These are phyloP conservation scores for Neurospora sp. DNA, from an alignment of 495 filamentous ascomycete species.

Conservation along the genomic window DNA sequence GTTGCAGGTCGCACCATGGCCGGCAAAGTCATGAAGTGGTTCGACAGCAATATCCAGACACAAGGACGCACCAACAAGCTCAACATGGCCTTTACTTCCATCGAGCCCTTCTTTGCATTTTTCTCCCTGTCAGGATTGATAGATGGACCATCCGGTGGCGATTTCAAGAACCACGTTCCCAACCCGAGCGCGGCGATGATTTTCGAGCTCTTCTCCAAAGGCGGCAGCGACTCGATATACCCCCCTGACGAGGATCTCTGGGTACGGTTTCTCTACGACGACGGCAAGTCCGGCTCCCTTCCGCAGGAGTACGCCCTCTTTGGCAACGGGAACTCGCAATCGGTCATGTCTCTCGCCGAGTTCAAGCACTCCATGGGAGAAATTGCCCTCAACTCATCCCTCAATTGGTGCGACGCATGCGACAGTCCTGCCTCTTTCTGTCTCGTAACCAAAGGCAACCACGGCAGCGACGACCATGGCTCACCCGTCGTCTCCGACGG, in stretches of 20 bases:
- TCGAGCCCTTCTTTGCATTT: constrained; percentile 33
- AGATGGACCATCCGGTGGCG: constrained; percentile 3
- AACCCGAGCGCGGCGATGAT: constrained; percentile 29
- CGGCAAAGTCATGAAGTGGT: constrained; percentile 15
- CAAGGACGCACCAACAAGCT: constrained; percentile 23
- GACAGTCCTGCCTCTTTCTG: constrained; percentile 20
- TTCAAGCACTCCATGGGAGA: constrained; percentile 16
- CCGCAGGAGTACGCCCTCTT: constrained; percentile 23
- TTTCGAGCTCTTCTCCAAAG: constrained; percentile 33
- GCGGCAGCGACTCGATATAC: constrained; percentile 9
- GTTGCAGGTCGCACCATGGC: constrained; percentile 34
- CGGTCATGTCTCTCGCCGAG: constrained; percentile 14
- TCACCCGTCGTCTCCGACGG: constrained; percentile 3
- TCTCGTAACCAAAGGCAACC: background rate
- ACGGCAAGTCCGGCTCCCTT: constrained; percentile 12
- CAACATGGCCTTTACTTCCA: constrained; percentile 30
- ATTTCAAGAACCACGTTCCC: constrained; percentile 23
- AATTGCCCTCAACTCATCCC: constrained; percentile 13
- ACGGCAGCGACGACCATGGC: background rate
- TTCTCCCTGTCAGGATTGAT: constrained; percentile 26
- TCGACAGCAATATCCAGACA: constrained; percentile 21
- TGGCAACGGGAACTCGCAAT: constrained; percentile 15
- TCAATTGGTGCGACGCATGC: constrained; percentile 25
- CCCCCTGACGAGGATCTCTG: constrained; percentile 19
- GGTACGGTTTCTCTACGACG: constrained; percentile 33